Evolutionary conservation across 2,329 filamentous ascomycete species (phyloP), one percentile per base, ranked within the genome.

Genomic region (Macrophomina pseudophaseolina): DNA sequence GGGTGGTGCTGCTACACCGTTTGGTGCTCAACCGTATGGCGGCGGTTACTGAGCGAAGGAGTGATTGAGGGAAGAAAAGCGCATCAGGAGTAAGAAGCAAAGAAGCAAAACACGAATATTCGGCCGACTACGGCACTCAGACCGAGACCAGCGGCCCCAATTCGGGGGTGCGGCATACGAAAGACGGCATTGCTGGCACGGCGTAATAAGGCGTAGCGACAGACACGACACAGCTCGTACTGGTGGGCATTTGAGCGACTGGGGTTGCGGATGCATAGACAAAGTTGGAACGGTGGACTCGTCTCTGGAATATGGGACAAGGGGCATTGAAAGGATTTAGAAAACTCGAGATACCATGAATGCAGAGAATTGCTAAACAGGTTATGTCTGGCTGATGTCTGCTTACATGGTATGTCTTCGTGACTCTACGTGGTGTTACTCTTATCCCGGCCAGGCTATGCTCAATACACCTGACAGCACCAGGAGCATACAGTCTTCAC

Each of bases 1-100:
- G 65, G 65, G 56, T 38, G 65, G 65, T 42, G 65, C 65, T 18
- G 56, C 65, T 12, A 62, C 65, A 48, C 58, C 65, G 5, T 67
- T 62, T n/a, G 65, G 65, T 40, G 65, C 65, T 3, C 64, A 66
- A 14, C 64, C 64, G 7, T 66, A 66, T 12, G 64, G 64, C 12
- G 60, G 60, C 9, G 60, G 60, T 11, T 52, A 53, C 53, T 65
- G 63, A 64, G 30, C 35, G 9, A 63, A 18, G 23, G n/a, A 30
- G 28, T 33, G 11, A 33, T 14, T 8, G 52, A 23, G 7, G 52
- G n/a, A 18, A 38, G n/a, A 18, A 23, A n/a, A n/a, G 23, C 6
- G 9, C 28, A 30, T 23, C 23, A 44, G 7, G 40, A 32, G 9
- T 23, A 11, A 58, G 11, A 30, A 12, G 7, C 12, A 9, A 5